Evolutionary conservation across 2,329 filamentous ascomycete genomes (phyloP).

Genomic region (Ceratocystiopsis sp.): DNA sequence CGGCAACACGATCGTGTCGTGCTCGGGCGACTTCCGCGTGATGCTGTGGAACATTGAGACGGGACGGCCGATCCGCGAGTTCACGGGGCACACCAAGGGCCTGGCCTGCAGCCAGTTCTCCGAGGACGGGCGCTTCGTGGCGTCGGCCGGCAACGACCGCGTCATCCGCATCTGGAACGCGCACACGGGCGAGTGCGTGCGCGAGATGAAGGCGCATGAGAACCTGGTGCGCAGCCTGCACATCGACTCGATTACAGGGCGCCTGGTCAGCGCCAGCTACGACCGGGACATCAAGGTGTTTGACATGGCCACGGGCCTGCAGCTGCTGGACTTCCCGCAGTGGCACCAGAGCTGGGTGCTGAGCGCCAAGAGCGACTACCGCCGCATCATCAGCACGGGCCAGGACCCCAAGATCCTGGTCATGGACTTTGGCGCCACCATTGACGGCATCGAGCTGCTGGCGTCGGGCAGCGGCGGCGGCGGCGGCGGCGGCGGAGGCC

Average conservation of each 20-base stretch:
- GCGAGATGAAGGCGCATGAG: slow-evolving; percentile 66
- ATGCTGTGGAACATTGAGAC: slow-evolving; percentile 92
- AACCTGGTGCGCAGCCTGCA: slow-evolving; percentile 80
- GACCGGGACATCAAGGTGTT: slow-evolving; percentile 93
- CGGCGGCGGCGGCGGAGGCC: not conserved
- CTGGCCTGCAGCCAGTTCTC: slow-evolving; percentile 93
- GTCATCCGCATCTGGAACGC: slow-evolving; percentile 94
- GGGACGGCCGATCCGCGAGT: slow-evolving; percentile 77
- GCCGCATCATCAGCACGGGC: slow-evolving; percentile 83
- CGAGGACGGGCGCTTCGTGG: slow-evolving; percentile 83
- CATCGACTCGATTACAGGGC: slow-evolving; percentile 70
- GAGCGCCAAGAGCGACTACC: slow-evolving; percentile 88
- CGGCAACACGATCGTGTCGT: slow-evolving; percentile 82
- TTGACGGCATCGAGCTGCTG: slow-evolving; percentile 40
- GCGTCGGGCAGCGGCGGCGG: slow-evolving; percentile 17
- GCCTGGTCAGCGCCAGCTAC: slow-evolving; percentile 83
- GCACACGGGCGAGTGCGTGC: slow-evolving; percentile 68
- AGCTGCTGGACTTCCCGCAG: slow-evolving; percentile 72
- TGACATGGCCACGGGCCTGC: slow-evolving; percentile 62
- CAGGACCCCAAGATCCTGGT: slow-evolving; percentile 87
- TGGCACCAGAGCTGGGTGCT: slow-evolving; percentile 97
- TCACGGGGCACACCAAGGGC: slow-evolving; percentile 77
- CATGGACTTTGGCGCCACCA: slow-evolving; percentile 67
- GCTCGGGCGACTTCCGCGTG: slow-evolving; percentile 81
- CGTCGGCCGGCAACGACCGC: slow-evolving; percentile 89